Base-by-base conservation (phyloP, 2,329 filamentous ascomycete genomes). In the Verticillium alfalfae region DNA sequence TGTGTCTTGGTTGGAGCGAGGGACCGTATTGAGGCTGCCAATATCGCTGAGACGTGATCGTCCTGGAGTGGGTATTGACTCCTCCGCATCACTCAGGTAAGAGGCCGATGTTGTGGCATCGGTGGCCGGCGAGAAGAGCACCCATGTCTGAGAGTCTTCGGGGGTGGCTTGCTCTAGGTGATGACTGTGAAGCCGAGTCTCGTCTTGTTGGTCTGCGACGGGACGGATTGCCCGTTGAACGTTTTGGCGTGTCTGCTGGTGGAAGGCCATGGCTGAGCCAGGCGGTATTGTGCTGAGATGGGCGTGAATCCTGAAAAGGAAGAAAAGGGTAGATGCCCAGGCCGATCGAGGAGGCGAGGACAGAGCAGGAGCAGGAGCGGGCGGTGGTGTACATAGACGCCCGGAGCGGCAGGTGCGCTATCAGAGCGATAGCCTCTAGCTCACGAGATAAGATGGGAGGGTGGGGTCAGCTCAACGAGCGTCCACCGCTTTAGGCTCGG, bases 61-160 rank as follows among this genome's bases (percentile, higher is more conserved):
- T 41, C 89, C 90, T 34, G 87, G 73, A 71, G 89, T 79, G 75
- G 85, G 67, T 79, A 93, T 72, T 75, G 87, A 78, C 78, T 84
- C 70, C 75, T 91, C 73, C 73, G 87, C 86, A 41, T 91, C 87
- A 55, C 88, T 91, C 59, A 88, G 83, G 64, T 89, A 88, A 5
- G 87, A 87, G 12, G 83, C 83, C 22, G 90, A 88, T 3, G 82
- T 84, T 56, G 76, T 77, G 38, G 81, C 78, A 63, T 82, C 80
- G 65, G 88, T 87, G 9, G 83, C 82, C 1, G 92, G 92, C 8
- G 93, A 91, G 80, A 99, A 99, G 66, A 99, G 86, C 60, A 98
- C 90, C 95, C 95, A 99, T 84, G 96, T 94, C 75, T 95, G 90
- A 13, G 91, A 89, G 66, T 93, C 89, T 64, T 91, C 87, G 63